These are phyloP conservation scores for Ostreobium quekettii DNA, from an alignment of 139 green algal genomes.

Conservation along the genomic window DNA sequence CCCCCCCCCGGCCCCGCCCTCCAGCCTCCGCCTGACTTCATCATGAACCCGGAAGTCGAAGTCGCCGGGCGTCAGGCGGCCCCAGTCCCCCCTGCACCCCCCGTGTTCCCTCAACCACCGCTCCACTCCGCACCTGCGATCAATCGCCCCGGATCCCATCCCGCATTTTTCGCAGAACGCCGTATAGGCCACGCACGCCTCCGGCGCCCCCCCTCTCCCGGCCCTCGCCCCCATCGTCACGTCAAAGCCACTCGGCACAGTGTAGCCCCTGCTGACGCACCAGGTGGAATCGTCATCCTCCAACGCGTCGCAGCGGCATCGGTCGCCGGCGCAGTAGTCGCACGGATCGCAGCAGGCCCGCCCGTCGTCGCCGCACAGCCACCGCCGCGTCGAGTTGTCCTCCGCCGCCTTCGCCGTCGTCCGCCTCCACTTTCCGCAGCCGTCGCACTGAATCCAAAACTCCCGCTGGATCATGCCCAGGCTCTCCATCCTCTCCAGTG, in stretches of 20 bases:
- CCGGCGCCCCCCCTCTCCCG: not conserved
- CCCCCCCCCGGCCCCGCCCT: not conserved
- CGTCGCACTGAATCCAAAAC: conserved; percentile 3
- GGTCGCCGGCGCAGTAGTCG: not conserved
- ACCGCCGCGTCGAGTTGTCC: not conserved
- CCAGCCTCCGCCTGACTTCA: not conserved
- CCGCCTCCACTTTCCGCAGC: not conserved
- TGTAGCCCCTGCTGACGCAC: conserved; percentile 1
- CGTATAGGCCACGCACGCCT: not conserved
- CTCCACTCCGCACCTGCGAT: not conserved
- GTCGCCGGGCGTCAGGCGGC: not conserved
- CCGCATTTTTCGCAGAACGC: not conserved
- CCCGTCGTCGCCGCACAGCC: not conserved
- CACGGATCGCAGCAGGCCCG: not conserved
- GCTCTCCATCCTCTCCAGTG: not conserved
- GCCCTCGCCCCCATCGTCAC: not conserved
- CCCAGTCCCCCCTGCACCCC: not conserved
- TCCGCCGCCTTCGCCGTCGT: not conserved
- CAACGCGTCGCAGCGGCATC: not conserved
- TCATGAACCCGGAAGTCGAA: not conserved
- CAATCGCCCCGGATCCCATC: not conserved
- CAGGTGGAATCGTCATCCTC: not conserved
- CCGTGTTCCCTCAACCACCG: not conserved
- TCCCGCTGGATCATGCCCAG: not conserved
- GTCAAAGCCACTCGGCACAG: not conserved